Base-by-base conservation (phyloP, 257 asterid genomes). In the Plectranthus barbatus region DNA sequence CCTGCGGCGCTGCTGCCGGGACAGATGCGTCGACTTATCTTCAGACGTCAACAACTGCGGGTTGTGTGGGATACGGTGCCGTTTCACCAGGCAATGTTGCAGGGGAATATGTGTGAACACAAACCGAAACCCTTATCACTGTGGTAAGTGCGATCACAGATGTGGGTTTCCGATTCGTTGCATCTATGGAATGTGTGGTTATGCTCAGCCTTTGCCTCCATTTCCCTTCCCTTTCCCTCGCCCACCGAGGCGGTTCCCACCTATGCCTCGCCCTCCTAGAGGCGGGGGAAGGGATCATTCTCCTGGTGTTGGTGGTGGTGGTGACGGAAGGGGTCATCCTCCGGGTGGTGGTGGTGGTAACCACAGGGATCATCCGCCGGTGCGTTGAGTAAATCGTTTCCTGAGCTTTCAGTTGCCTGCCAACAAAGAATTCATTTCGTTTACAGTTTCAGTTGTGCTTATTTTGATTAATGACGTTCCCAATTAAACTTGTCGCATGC, bases 41-140 rank as follows among this genome's bases (percentile, higher is more conserved):
- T 76, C 79, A 5, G 95, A 88, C 66, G 67, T 60, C 10, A 78
- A 84, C 63, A 86, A 86, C 42, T 90, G 95, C 51, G 94, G 97
- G 1, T 14, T 70, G 20, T 86, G 95, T 44, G 84, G 88, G 14
- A 56, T 80, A 19, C 74, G 85, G 70, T 88, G 92, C 50, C 92
- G 73, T 0, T 86, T 88, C 67, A 73, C 79, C 5, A 48, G 84
- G 77, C 90, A 81, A 53, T 88, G 96, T 44, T 88, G 96, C 19
- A 44, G 76, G 17, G 88, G 96, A 2, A 4, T 70, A 6, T 85
- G 96, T 34, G 49, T 69, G 1, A 59, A 88, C 36, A 73, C 73
- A 6, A 80, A 72, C n/a, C 31, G 56, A 18, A 78, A 76, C 74
- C 94, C 86, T 41, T 71, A 71, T 42, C 72, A 88, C 64, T 85